Evolutionary conservation across 345 rosid genomes (phyloP).

Genomic region (Gynandropsis gynandra): DNA sequence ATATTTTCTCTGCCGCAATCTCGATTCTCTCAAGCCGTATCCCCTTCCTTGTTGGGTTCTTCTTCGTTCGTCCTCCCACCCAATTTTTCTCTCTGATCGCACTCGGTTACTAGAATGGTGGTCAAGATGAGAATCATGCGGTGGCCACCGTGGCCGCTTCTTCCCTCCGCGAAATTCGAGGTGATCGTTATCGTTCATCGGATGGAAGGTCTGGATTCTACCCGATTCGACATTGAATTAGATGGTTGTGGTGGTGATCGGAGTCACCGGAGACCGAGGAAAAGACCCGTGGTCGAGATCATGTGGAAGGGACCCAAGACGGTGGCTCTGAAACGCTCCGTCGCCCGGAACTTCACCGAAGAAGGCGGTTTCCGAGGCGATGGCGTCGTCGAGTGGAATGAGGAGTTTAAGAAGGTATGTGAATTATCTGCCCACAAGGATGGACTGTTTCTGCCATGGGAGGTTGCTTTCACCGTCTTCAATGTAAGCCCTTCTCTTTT

Average conservation of each 20-base stretch:
- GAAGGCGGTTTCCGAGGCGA: constrained; percentile 39
- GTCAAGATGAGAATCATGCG: constrained; percentile 44
- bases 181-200: constrained; percentile 28
- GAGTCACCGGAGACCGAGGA: constrained; percentile 22
- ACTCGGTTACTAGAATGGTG: constrained; percentile 24
- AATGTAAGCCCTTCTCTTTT: constrained; percentile 31
- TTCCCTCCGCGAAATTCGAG: constrained; percentile 41
- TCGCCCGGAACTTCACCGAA: constrained; percentile 33
- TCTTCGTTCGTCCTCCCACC: constrained; percentile 12
- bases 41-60: neutral
- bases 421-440: constrained; percentile 42
- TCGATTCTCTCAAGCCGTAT: neutral
- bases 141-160: constrained; percentile 50
- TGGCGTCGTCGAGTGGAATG: constrained; percentile 56
- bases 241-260: constrained; percentile 17
- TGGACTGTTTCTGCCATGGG: constrained; percentile 40
- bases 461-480: constrained; percentile 42
- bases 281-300: constrained; percentile 43
- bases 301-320: constrained; percentile 49
- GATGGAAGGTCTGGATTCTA: constrained; percentile 32
- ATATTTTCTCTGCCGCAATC: constrained; percentile 3
- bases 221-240: constrained; percentile 1
- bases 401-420: constrained; percentile 44
- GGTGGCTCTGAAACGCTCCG: constrained; percentile 30
- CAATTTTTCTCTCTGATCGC: neutral